These are phyloP conservation scores for Noccaea caerulescens DNA, from an alignment of 345 rosid genomes.

Conservation along the genomic window DNA sequence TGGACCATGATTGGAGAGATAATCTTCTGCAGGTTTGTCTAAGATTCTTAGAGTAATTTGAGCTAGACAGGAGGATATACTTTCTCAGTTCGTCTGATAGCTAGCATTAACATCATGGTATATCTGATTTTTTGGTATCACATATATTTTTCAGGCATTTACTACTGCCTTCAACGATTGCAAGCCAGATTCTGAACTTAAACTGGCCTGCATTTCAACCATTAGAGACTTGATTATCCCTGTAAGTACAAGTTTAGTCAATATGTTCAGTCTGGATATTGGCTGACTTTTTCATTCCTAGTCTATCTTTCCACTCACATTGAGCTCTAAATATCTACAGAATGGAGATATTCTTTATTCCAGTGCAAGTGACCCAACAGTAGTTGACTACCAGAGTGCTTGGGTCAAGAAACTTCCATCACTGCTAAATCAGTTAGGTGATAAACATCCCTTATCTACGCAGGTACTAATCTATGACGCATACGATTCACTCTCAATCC, in stretches of 20 bases:
- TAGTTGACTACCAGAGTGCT: constrained; percentile 53
- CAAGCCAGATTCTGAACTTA: constrained; percentile 65
- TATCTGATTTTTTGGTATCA: constrained; percentile 19
- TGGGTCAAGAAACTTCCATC: constrained; percentile 81
- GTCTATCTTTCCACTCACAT: constrained; percentile 10
- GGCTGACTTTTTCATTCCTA: background rate
- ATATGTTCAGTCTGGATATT: constrained; percentile 12
- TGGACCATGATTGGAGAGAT: constrained; percentile 55
- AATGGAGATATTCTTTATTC: constrained; percentile 46
- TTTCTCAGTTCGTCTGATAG: constrained; percentile 6
- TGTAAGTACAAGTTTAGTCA: constrained; percentile 55
- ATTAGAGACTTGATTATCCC: constrained; percentile 69
- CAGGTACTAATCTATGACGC: constrained; percentile 53
- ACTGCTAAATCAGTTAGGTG: constrained; percentile 65
- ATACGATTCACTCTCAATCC: background rate
- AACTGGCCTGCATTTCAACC: constrained; percentile 62
- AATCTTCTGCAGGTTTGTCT: constrained; percentile 74
- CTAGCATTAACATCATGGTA: background rate
- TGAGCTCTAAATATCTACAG: constrained; percentile 42
- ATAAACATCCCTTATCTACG: constrained; percentile 58
- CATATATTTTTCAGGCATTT: constrained; percentile 68
- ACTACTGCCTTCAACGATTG: constrained; percentile 64
- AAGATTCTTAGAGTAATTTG: constrained; percentile 23
- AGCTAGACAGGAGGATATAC: constrained; percentile 5
- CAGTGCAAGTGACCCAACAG: constrained; percentile 53